These are phyloP conservation scores for Tephrocybe sp. DNA, from an alignment of 768 basidiomycete genomes.

Conservation along the genomic window DNA sequence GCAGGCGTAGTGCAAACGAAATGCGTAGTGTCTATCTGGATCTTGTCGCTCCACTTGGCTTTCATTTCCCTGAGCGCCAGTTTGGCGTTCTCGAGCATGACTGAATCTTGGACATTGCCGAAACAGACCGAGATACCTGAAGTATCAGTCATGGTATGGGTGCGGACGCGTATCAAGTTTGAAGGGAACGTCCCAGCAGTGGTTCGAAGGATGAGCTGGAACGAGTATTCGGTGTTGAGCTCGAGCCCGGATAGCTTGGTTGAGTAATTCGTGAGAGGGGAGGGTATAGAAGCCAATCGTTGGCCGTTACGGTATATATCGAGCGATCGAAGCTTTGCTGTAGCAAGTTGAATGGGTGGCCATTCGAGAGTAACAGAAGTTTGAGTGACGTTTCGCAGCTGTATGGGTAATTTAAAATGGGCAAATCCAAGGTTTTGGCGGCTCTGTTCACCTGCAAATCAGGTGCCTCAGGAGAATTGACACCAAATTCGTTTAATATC, in stretches of 20 bases:
- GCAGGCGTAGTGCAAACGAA: constrained; percentile 95
- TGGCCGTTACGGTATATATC: constrained; percentile 93
- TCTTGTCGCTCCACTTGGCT: constrained; percentile 88
- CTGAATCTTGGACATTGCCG: constrained; percentile 79
- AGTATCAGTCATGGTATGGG: constrained; percentile 94
- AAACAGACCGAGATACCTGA: constrained; percentile 96
- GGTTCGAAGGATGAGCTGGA: constrained; percentile 92
- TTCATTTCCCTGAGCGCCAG: constrained; percentile 80
- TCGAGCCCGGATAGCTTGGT: constrained; percentile 85
- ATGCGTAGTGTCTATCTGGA: constrained; percentile 98
- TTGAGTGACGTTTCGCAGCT: constrained; percentile 94
- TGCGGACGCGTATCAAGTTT: constrained; percentile 78
- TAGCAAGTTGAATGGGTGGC: constrained; percentile 83
- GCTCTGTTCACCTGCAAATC: constrained; percentile 58
- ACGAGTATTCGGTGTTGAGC: constrained; percentile 83
- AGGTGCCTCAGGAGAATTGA: constrained; percentile 65
- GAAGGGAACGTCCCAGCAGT: constrained; percentile 90
- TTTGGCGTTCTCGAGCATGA: constrained; percentile 79
- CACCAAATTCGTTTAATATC: constrained; percentile 77
- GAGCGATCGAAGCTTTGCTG: constrained; percentile 81
- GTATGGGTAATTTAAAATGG: constrained; percentile 1
- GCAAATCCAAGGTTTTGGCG: background rate
- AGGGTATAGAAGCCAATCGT: constrained; percentile 83
- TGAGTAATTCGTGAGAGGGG: constrained; percentile 79
- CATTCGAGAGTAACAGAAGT: constrained; percentile 97